Evolutionary conservation across 331 rosid genomes (phyloP), one percentile per base, ranked within the genome.

Genomic region (Stylosanthes scabra): DNA sequence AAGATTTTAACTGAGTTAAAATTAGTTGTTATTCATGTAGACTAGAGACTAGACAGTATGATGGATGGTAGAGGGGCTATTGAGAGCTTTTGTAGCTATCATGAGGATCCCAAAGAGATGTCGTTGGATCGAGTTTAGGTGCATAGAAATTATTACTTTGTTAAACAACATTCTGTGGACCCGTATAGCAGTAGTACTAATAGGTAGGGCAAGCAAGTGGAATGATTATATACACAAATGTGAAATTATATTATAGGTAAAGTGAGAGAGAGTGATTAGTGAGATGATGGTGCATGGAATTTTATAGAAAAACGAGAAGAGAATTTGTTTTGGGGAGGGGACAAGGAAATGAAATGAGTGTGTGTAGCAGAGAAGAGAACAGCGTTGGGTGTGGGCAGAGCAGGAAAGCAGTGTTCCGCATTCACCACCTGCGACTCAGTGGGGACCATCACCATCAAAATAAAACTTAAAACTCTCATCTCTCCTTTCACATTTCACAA

Each of bases 291-390:
- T 58, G 60, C 2, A 40, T 60, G 58, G 72, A 74, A 80, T 59
- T 67, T 73, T 14, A 0, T 73, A 25, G 75, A 60, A 64, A 59
- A 12, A 15, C 5, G 68, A 41, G 29, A 45, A 56, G 3, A 16
- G 71, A 57, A 74, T 15, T 78, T 77, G 83, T 74, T 59, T 84
- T 29, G 86, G 77, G 37, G 37, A 4, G 37, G 5, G 25, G 25
- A 20, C 25, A n/a, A 52, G 13, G 13, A 68, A 42, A 67, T 59
- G 69, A 66, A 58, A 27, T 65, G 78, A 49, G 34, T 31, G 72
- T 11, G 25, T 20, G 25, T 20, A 20, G 25, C 25, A 20, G 25
- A 20, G 25, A 20, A 20, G 25, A 20, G 25, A 20, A 46, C 56
- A 34, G 42, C 39, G 56, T 46, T 51, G 60, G 72, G 57, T 72